A percentile compares a stretch with the other conserved stretches of the same genome.
phyloP scores from a whole-genome alignment of 2,329 filamentous ascomycete genomes.

The Scortechinia acanthostroma region DNA sequence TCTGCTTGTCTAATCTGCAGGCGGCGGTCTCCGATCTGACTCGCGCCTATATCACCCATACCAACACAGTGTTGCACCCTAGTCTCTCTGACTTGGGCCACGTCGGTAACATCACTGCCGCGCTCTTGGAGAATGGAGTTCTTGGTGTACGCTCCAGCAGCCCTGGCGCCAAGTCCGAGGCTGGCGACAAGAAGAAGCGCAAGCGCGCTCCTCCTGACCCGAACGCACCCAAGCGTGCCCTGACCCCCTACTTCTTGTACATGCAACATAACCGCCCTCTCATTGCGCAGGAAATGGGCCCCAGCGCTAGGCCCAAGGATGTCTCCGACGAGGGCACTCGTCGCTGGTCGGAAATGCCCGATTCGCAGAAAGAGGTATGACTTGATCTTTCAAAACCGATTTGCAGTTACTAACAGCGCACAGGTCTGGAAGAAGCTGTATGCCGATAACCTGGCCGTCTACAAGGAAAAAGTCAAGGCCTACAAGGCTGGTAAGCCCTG shows the following conservation, averaged over 20 bases:
- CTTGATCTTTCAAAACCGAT: not conserved
- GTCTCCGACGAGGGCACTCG: not conserved
- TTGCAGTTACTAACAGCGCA: not conserved
- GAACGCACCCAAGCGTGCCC: slow-evolving; percentile 1
- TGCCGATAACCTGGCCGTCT: not conserved
- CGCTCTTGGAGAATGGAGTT: not conserved
- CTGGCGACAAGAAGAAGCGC: not conserved
- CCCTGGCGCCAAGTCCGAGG: slow-evolving; percentile 2
- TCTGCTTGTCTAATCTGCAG: not conserved
- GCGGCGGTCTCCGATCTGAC: not conserved
- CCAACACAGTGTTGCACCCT: not conserved
- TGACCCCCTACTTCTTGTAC: slow-evolving; percentile 3
- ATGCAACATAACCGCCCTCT: not conserved
- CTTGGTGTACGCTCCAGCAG: not conserved
- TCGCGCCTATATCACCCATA: not conserved
- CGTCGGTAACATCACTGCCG: not conserved
- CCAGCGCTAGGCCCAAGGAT: not conserved
- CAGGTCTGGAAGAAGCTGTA: not conserved
- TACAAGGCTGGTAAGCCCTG: not conserved
- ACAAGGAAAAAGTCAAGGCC: not conserved
- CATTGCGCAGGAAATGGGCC: not conserved
- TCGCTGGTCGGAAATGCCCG: not conserved
- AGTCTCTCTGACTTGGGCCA: not conserved
- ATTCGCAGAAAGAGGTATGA: not conserved
- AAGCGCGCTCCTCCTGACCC: not conserved